Percentiles rank a stretch among this genome's conserved stretches.
phyloP scores from a whole-genome alignment of 495 filamentous ascomycete species.

The Astrothelium macrocarpum region DNA sequence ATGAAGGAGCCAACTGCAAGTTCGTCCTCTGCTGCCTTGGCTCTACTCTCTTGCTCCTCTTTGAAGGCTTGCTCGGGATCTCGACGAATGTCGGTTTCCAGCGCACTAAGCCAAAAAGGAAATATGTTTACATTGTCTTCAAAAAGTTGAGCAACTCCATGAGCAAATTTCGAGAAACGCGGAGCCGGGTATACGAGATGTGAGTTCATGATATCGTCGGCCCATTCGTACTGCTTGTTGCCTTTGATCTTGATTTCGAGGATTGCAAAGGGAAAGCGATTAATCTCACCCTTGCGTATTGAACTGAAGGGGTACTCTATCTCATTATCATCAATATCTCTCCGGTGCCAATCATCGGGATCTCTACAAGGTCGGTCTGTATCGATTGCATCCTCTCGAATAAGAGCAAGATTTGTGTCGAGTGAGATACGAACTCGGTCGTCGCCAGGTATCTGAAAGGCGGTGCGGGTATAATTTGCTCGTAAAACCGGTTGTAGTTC shows the following conservation, averaged over 20 bases:
- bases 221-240: constrained; percentile 67
- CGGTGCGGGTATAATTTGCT: constrained; percentile 88
- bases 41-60: constrained; percentile 74
- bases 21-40: constrained; percentile 72
- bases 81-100: constrained; percentile 85
- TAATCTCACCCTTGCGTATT: constrained; percentile 83
- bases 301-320: constrained; percentile 79
- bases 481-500: constrained; percentile 76
- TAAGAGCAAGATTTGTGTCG: constrained; percentile 85
- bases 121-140: constrained; percentile 94
- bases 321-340: constrained; percentile 71
- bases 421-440: constrained; percentile 84
- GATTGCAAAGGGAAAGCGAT: constrained; percentile 81
- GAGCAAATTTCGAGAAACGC: constrained; percentile 92
- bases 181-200: constrained; percentile 85
- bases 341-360: constrained; percentile 79
- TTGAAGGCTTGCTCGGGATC: constrained; percentile 88
- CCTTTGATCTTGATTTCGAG: constrained; percentile 85
- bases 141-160: constrained; percentile 82
- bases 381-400: constrained; percentile 85
- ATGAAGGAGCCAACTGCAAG: constrained; percentile 81
- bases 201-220: constrained; percentile 79
- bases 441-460: constrained; percentile 93
- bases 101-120: constrained; percentile 86
- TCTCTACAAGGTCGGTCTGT: constrained; percentile 75